Conservation (phyloP, 1,284 basidiomycete species). For the Blastosporella zonata region DNA sequence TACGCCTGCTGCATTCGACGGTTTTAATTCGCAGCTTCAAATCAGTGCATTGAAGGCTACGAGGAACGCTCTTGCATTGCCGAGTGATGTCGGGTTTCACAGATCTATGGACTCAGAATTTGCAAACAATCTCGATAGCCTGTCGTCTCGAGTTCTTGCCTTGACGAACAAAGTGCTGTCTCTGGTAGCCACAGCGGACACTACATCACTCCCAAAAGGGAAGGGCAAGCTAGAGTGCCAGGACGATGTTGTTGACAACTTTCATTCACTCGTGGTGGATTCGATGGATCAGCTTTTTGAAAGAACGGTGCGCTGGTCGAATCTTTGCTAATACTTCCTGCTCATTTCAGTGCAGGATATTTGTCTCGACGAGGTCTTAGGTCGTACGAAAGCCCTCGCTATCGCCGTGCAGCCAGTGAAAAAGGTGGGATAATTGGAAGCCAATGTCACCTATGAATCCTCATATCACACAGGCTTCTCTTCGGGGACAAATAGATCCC, state of each 20-base stretch:
- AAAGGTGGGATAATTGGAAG: conserved; percentile 24
- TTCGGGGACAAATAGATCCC: conserved; percentile 49
- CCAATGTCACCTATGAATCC: conserved; percentile 10
- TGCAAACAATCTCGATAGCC: conserved; percentile 61
- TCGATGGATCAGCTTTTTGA: conserved; percentile 85
- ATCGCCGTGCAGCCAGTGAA: conserved; percentile 35
- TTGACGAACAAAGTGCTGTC: conserved; percentile 64
- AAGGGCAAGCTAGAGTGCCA: conserved; percentile 60
- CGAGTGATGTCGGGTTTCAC: conserved; percentile 78
- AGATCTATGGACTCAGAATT: conserved; percentile 77
- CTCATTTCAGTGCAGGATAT: conserved; percentile 55
- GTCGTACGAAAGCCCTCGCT: conserved; percentile 64
- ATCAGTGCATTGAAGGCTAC: conserved; percentile 58
- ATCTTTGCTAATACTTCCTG: not conserved
- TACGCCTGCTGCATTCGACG: conserved; percentile 30
- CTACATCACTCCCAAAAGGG: conserved; percentile 31
- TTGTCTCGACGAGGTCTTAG: conserved; percentile 76
- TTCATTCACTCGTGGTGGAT: conserved; percentile 76
- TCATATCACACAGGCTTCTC: conserved; percentile 8
- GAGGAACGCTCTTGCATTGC: conserved; percentile 54
- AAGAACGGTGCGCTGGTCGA: conserved; percentile 59
- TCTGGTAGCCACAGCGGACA: conserved; percentile 44
- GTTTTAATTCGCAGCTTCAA: conserved; percentile 51
- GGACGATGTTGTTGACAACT: conserved; percentile 83
- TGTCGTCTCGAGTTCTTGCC: conserved; percentile 57